Base-by-base conservation (phyloP, 2,329 filamentous ascomycete species). In the Dactylellina cionopaga region DNA sequence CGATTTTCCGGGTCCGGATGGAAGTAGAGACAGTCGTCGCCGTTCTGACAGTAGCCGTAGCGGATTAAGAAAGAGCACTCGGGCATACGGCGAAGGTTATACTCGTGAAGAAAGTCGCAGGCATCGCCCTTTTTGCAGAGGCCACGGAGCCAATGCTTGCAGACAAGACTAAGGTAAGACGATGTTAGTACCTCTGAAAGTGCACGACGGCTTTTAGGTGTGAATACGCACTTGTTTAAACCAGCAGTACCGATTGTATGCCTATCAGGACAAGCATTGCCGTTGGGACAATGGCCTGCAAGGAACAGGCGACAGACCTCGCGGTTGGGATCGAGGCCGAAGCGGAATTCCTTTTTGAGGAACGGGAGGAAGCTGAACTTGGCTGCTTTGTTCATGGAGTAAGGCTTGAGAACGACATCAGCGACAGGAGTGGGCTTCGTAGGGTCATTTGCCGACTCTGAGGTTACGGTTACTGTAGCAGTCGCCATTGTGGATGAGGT, bases 51-150 rank as follows among this genome's bases (percentile, higher is more conserved):
- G 80, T 96, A 97, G 63, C 92, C 92, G 79, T 95, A 96, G 73
- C 92, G 87, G 66, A 92, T 89, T 82, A 94, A 98, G 81, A 96
- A 96, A 79, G 96, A 96, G 83, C 95, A 99, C 83, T 98, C 95
- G 74, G 95, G 93, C 92, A 98, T 98, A 81, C 95, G 93, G 75
- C 95, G 89, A 39, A 99, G 86, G 82, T 99, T 98, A 84, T 97
- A 99, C 82, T 98, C 95, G 85, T 99, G 95, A 51, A 98, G 85
- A 78, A 98, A 99, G 83, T 99, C 95, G 88, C 95, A 99, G 76
- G 89, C 88, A 79, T 97, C 90, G 78, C 94, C 95, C 82, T 98
- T 98, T 80, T 99, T 99, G 85, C 95, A 99, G 17, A 99, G 87
- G 0, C 93, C 94, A 75, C 96, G 91, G 78, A 98, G 88, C 89